A percentile compares a stretch with the other conserved stretches of the same genome.
Conservation (phyloP, 2,329 filamentous ascomycete species). For the Cercospora brassicicola region DNA sequence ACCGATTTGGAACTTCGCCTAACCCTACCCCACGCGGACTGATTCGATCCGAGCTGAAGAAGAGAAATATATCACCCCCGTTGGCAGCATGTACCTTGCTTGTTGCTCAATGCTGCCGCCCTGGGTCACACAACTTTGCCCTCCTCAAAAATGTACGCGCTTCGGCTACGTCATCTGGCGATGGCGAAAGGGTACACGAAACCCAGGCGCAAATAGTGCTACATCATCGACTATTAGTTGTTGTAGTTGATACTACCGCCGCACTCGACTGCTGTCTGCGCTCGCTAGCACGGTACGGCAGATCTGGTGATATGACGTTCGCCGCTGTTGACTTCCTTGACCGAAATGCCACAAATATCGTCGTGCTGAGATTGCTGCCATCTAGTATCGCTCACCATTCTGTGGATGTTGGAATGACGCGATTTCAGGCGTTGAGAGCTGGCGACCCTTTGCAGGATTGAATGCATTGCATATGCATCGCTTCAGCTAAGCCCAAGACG, state of each 20-base stretch:
- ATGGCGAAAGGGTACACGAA: neutral
- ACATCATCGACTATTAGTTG: neutral
- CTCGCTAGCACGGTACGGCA: neutral
- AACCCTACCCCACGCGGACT: neutral
- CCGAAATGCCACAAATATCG: neutral
- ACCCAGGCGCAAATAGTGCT: too few species aligned
- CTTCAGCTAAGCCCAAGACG: neutral
- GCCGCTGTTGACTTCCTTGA: neutral
- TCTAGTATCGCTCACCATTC: neutral
- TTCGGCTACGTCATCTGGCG: neutral
- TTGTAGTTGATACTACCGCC: neutral
- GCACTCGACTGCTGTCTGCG: neutral
- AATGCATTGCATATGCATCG: conserved; percentile 1
- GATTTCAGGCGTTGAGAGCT: neutral
- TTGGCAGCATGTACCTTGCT: neutral
- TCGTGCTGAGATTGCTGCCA: neutral
- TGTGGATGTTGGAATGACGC: neutral
- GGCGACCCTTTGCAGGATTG: neutral
- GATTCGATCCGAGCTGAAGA: neutral
- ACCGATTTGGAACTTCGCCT: neutral
- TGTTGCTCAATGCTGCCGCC: neutral
- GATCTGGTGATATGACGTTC: neutral
- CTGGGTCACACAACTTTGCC: neutral
- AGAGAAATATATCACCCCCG: neutral
- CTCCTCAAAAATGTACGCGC: neutral